Evolutionary conservation across 306 rosid genomes (phyloP), one percentile per base, ranked within the genome.

Genomic region (Prosopis cineraria): DNA sequence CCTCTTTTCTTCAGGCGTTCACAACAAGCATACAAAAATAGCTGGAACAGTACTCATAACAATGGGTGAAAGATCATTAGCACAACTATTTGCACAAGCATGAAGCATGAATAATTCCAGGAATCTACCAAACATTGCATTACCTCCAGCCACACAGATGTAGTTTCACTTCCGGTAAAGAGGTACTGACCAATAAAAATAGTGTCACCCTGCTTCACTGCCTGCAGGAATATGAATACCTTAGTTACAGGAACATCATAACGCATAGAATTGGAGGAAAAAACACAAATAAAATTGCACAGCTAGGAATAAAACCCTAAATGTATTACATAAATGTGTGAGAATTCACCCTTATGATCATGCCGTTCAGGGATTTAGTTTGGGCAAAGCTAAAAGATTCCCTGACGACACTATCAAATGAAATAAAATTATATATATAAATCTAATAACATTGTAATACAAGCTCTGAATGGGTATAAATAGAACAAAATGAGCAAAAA

Each of bases 141-240:
- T 77, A 82, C 85, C 85, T 82, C 85, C 34, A 82, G 81, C 81
- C 81, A 82, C 20, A 82, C 85, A 17, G 85, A 82, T 14, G 85
- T 82, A 25, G 81, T 82, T 82, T 82, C 85, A 65, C 75, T 82
- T 71, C 85, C 85, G 5, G 85, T 82, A 72, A 82, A 82, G 71
- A 82, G 69, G 52, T 82, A 82, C 39, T 82, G 85, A 72, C 85
- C 85, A 17, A 82, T 82, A 77, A 82, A 82, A 72, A 82, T 82
- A 55, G 79, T 65, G 78, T 82, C 85, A 41, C 85, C 85, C 71
- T 77, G 72, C 65, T 76, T 82, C 79, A 82, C 85, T 31, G 81
- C 81, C 85, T 82, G 55, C 44, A 77, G 69, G 76, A 72, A 41
- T 64, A 72, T n/a, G 3, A 37, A 77, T n/a, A 52, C 53, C 24